These are phyloP conservation scores for Withania somnifera DNA, from an alignment of 305 asterid genomes.

Conservation along the genomic window DNA sequence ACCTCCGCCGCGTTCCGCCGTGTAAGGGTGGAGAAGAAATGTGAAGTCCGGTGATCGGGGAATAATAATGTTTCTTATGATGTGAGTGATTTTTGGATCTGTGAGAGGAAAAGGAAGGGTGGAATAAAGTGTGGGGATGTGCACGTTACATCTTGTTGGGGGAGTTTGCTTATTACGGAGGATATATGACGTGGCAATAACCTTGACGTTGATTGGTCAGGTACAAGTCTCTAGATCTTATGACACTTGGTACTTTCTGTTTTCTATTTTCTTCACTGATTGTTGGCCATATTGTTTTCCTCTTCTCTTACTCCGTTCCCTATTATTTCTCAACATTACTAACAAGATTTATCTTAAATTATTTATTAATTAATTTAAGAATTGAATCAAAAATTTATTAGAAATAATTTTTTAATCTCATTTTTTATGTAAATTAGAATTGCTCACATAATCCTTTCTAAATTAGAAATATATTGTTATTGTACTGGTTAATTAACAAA, in stretches of 20 bases:
- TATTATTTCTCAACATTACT: too few relatives aligned
- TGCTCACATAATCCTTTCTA: too few relatives aligned
- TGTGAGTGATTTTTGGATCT: too few relatives aligned
- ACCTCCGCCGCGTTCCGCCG: slow-evolving; percentile 32
- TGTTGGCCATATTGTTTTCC: not conserved
- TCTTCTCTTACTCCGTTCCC: not conserved
- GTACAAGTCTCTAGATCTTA: not conserved
- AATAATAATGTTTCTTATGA: too few relatives aligned
- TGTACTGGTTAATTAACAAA: too few relatives aligned
- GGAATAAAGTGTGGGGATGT: not conserved
- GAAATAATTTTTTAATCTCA: too few relatives aligned
- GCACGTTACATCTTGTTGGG: not conserved
- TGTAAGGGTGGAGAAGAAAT: not conserved
- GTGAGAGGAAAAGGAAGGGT: not conserved
- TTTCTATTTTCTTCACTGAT: not conserved
- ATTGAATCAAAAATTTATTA: too few relatives aligned
- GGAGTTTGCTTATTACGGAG: not conserved
- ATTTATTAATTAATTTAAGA: too few relatives aligned
- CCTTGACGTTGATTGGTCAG: not conserved
- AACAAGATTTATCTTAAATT: too few relatives aligned
- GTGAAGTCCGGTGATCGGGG: not conserved
- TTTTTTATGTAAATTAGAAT: too few relatives aligned
- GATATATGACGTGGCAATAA: not conserved
- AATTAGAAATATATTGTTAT: too few relatives aligned
- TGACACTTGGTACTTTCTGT: not conserved